Conservation (phyloP, 306 rosid species). For the Gastrolobium villosum region DNA sequence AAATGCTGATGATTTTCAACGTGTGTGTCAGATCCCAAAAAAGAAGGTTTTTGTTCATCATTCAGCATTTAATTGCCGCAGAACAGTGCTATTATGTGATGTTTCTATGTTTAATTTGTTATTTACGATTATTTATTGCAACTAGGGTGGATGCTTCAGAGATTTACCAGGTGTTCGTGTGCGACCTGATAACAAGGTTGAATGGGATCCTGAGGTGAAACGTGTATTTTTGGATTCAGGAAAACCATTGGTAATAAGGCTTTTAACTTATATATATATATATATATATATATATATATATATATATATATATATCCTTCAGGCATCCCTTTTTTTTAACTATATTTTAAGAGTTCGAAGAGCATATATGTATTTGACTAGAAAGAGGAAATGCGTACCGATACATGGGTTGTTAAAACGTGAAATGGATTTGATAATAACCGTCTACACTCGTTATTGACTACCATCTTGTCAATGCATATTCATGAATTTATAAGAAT, state of each 20-base stretch:
- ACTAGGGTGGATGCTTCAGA: conserved; percentile 84
- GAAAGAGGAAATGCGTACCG: too few relatives aligned
- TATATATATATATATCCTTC: neutral
- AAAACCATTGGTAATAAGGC: conserved; percentile 74
- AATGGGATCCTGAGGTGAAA: conserved; percentile 66
- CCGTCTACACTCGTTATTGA: neutral
- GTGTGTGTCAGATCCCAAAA: conserved; percentile 73
- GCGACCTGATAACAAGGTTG: conserved; percentile 65
- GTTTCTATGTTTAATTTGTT: neutral
- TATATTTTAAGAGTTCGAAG: neutral
- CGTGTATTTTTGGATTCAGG: conserved; percentile 75
- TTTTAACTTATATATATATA: neutral
- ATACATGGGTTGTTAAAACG: neutral
- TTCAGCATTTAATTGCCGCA: neutral
- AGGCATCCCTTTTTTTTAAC: neutral
- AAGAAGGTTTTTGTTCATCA: conserved; percentile 61
- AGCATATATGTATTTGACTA: neutral
- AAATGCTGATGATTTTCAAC: conserved; percentile 71
- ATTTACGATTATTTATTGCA: neutral
- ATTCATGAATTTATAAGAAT: neutral
- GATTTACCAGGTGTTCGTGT: conserved; percentile 85
- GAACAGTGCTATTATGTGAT: neutral
- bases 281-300: neutral
- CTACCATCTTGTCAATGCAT: neutral
- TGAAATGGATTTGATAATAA: neutral